Evolutionary conservation across 2,329 filamentous ascomycete genomes (phyloP).

Genomic region (Cryphonectria japonica): DNA sequence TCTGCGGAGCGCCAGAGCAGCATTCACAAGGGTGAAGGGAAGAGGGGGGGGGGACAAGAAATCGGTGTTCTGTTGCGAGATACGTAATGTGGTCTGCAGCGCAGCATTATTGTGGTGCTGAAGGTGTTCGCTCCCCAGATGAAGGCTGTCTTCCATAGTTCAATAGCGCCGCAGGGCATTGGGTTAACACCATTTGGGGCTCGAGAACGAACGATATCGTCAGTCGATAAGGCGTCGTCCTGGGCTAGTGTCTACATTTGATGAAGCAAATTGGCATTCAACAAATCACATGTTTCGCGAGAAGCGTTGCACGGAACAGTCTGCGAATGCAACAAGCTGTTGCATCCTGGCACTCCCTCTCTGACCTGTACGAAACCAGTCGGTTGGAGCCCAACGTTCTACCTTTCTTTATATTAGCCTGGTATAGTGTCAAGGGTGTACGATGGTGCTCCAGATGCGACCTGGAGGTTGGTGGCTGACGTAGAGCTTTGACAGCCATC

Average conservation of each 20-base stretch:
- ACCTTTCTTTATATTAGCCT: conserved; percentile 1
- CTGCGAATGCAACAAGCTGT: conserved; percentile 9
- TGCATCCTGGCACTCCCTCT: background rate
- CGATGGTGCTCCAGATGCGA: background rate
- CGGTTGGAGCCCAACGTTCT: conserved; percentile 7
- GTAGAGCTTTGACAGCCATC: background rate
- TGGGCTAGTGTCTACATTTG: background rate
- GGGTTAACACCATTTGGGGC: background rate
- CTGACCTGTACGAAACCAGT: conserved; percentile 5
- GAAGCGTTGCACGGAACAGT: conserved; percentile 8
- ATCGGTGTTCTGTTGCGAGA: background rate
- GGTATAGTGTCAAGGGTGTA: background rate
- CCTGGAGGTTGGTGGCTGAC: background rate
- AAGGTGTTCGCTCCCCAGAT: background rate
- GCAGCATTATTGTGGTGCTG: background rate
- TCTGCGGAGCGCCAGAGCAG: background rate
- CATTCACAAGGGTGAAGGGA: background rate
- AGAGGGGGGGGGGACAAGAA: background rate
- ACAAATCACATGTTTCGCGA: conserved; percentile 7
- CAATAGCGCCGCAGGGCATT: background rate
- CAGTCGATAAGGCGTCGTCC: background rate
- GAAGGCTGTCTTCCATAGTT: background rate
- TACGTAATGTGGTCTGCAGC: background rate
- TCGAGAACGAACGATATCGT: conserved; percentile 17
- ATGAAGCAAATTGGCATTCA: background rate